Evolutionary conservation across 768 basidiomycete genomes (phyloP).

Genomic region (Suillus plorans): DNA sequence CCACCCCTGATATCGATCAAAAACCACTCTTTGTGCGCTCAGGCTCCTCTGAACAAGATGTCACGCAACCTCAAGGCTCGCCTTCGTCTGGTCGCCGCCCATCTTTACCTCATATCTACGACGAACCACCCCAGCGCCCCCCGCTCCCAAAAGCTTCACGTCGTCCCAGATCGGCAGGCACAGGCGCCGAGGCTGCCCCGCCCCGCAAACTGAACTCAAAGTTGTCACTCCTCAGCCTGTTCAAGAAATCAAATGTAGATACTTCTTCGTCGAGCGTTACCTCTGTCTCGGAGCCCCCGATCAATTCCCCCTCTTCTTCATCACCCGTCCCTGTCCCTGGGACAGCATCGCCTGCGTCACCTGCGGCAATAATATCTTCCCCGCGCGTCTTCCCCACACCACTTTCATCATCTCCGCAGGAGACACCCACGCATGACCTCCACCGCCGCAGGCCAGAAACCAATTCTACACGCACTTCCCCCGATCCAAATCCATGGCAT

Average conservation of each 20-base stretch:
- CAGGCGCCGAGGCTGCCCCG: conserved; percentile 49
- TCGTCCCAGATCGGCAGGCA: conserved; percentile 74
- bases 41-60: conserved; percentile 16
- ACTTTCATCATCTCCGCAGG: conserved; percentile 32
- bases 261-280: conserved; percentile 36
- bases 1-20: conserved; percentile 28
- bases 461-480: conserved; percentile 32
- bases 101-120: conserved; percentile 61
- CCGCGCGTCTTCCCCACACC: conserved; percentile 23
- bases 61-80: conserved; percentile 5
- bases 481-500: conserved; percentile 33
- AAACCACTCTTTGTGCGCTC: conserved; percentile 16
- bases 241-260: conserved; percentile 57
- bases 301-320: conserved; percentile 25
- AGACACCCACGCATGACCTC: conserved; percentile 17
- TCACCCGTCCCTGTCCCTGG: conserved; percentile 24
- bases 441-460: conserved; percentile 23
- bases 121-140: conserved; percentile 34
- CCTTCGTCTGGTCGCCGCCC: conserved; percentile 51
- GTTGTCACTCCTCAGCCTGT: conserved; percentile 71
- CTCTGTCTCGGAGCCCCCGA: conserved; percentile 29
- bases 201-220: conserved; percentile 62
- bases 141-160: conserved; percentile 35
- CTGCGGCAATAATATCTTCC: conserved; percentile 26
- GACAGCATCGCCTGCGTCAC: conserved; percentile 16